These are phyloP conservation scores for Pyrenopolyporus hunteri DNA, from an alignment of 495 filamentous ascomycete genomes.

Conservation along the genomic window DNA sequence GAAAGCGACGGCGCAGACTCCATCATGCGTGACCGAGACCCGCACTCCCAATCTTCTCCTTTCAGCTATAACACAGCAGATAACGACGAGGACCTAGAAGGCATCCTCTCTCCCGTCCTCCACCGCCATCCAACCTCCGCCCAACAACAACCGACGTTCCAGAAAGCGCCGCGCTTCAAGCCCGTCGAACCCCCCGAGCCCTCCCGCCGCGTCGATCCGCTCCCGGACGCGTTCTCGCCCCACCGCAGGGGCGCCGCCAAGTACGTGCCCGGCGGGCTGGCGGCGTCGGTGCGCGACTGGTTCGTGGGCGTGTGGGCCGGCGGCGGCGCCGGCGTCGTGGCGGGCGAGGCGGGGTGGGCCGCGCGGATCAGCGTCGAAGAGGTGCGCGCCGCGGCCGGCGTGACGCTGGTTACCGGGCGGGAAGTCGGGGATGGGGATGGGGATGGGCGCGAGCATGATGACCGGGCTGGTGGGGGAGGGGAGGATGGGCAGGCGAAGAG, in stretches of 20 bases:
- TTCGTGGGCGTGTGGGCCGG: constrained; percentile 50
- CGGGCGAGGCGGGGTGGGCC: constrained; percentile 21
- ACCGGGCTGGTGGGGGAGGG: neutral
- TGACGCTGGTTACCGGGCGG: constrained; percentile 45
- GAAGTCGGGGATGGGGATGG: neutral
- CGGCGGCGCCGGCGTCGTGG: constrained; percentile 18
- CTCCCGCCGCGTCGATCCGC: constrained; percentile 15
- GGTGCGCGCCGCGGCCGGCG: constrained; percentile 58
- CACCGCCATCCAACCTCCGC: neutral
- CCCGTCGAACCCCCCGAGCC: constrained; percentile 37
- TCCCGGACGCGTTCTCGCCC: constrained; percentile 52
- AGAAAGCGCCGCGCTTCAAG: constrained; percentile 51
- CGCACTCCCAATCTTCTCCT: neutral
- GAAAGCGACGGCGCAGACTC: neutral
- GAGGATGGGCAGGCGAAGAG: neutral
- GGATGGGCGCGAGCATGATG: too few species aligned
- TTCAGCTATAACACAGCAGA: neutral
- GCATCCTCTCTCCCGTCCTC: neutral
- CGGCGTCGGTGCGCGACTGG: constrained; percentile 53
- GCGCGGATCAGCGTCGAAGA: constrained; percentile 40
- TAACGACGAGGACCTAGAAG: neutral
- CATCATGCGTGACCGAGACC: constrained; percentile 1
- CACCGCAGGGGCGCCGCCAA: constrained; percentile 44
- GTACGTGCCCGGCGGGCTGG: constrained; percentile 52
- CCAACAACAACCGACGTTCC: constrained; percentile 42